Base-by-base conservation (phyloP, 306 rosid species). In the Canavalia ensiformis region DNA sequence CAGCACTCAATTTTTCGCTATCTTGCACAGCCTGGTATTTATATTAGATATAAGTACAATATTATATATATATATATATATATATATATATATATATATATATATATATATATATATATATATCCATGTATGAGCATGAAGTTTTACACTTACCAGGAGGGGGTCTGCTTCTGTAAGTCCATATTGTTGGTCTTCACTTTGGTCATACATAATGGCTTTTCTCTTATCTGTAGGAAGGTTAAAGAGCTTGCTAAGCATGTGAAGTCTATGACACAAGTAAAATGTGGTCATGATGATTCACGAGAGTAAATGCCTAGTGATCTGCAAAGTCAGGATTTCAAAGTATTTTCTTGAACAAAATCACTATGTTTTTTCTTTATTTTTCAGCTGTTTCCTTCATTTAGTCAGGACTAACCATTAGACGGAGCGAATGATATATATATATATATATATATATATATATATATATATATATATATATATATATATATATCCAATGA, bases 141-240 rank as follows among this genome's bases (percentile, higher is more conserved):
- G 37, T 13, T 80, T 66, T 42, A 72, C 79, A 84, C 88, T 80
- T 74, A 92, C 97, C 82, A 49, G 78, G 47, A 79, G 65, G 29
- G 84, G 60, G 83, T 94, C 86, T 57, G 82, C 79, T 68, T 81
- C 97, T 44, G 80, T 47, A 67, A 44, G 68, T 29, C 51, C 77
- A 68, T 42, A 60, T 68, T 79, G 85, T 65, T 87, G 81, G 45
- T 51, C 78, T 73, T 65, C 77, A 30, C 5, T 41, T 73, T 79
- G 77, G 81, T 74, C 18, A 55, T 64, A 71, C 66, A 59, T 65
- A 70, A 42, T 76, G 65, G 13, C 6, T 59, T 80, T 86, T 65
- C 75, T 83, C 78, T 72, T 76, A 80, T 75, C 89, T 86, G 81
- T 85, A 80, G 69, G 50, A 44, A 75, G 55, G 33, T 74, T n/a